Conservation (phyloP, 768 basidiomycete genomes). For the Rubroboletus satanas region DNA sequence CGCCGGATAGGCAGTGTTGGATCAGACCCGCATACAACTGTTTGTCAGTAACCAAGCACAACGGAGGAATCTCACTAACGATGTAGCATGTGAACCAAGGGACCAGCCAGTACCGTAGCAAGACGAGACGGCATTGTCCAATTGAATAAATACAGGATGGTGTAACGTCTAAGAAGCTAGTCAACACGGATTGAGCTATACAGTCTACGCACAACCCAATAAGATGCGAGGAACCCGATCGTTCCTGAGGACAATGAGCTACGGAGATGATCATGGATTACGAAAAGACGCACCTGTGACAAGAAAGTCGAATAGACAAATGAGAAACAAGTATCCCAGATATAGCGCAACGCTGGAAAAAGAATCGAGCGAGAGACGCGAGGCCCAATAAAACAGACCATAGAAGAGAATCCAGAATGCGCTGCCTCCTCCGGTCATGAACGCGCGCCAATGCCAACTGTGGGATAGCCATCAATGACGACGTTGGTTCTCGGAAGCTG, state of each 20-base stretch:
- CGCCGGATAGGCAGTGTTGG: too few species aligned
- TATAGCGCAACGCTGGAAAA: constrained; percentile 79
- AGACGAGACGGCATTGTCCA: constrained; percentile 1
- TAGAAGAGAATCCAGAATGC: constrained; percentile 90
- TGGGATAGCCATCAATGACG: constrained; percentile 1
- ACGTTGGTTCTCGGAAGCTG: neutral
- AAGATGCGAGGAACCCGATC: constrained; percentile 87
- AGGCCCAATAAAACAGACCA: constrained; percentile 84
- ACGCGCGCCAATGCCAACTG: constrained; percentile 98
- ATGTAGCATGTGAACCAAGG: neutral
- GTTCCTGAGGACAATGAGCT: constrained; percentile 51
- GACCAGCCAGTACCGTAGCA: neutral
- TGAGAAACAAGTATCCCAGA: constrained; percentile 83
- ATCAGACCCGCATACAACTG: neutral
- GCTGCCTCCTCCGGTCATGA: constrained; percentile 88
- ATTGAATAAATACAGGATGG: constrained; percentile 10
- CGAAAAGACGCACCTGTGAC: constrained; percentile 58
- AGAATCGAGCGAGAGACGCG: constrained; percentile 81
- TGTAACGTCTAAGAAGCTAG: constrained; percentile 21
- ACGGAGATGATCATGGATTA: neutral
- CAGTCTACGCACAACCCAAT: constrained; percentile 83
- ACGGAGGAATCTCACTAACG: neutral
- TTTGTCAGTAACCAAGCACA: neutral
- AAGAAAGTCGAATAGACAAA: constrained; percentile 82
- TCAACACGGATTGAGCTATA: constrained; percentile 84